These are phyloP conservation scores for Periconia digitata DNA, from an alignment of 2,329 filamentous ascomycete genomes.

Conservation along the genomic window DNA sequence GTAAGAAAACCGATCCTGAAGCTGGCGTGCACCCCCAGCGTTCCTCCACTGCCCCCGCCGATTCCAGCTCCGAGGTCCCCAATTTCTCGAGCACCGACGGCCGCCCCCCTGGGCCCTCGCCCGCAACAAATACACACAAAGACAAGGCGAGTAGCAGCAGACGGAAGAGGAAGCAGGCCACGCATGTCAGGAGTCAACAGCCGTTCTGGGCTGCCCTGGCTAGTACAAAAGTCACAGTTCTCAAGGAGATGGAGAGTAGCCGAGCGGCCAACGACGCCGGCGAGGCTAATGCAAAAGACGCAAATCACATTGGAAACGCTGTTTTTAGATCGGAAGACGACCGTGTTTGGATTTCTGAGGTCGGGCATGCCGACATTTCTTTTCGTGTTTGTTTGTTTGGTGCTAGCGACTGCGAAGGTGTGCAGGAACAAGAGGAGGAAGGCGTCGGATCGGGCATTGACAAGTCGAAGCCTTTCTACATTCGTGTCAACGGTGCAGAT, in stretches of 20 bases:
- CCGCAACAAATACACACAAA: constrained; percentile 55
- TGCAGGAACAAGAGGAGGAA: constrained; percentile 39
- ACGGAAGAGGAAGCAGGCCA: constrained; percentile 87
- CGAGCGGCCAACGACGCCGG: constrained; percentile 72
- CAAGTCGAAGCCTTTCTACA: constrained; percentile 73
- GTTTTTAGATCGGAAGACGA: constrained; percentile 69
- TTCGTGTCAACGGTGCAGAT: constrained; percentile 74
- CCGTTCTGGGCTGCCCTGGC: constrained; percentile 93
- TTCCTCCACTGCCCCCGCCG: constrained; percentile 34
- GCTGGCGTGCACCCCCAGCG: constrained; percentile 48
- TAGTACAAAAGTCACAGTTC: constrained; percentile 94
- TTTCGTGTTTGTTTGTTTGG: constrained; percentile 72
- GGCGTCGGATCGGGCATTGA: constrained; percentile 58
- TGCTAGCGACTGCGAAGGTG: constrained; percentile 43
- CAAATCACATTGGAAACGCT: constrained; percentile 75
- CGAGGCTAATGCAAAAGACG: constrained; percentile 73
- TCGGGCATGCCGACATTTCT: constrained; percentile 75
- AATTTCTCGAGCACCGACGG: constrained; percentile 49
- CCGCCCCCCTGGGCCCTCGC: constrained; percentile 54
- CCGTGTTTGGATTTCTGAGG: constrained; percentile 79
- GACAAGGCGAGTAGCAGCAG: constrained; percentile 69
- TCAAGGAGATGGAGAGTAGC: constrained; percentile 77
- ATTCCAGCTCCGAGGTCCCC: constrained; percentile 55
- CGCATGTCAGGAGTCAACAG: constrained; percentile 85
- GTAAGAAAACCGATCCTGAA: constrained; percentile 61